Conservation (phyloP, 2,329 filamentous ascomycete genomes). For the Daldinia sp. region DNA sequence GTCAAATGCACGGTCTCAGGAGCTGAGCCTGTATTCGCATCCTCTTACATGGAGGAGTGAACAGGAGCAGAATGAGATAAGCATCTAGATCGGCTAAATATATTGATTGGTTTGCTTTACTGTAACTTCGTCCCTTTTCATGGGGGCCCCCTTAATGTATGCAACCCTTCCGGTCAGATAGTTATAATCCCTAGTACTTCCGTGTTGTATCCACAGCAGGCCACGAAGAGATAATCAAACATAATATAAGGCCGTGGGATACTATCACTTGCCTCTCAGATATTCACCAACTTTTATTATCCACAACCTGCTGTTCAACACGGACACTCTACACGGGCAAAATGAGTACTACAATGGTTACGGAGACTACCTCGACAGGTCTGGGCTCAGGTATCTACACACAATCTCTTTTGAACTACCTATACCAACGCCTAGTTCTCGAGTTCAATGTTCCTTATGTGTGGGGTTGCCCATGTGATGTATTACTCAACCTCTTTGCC, state of each 20-base stretch:
- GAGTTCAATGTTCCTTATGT: constrained; percentile 38
- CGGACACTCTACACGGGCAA: not conserved
- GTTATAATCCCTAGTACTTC: not conserved
- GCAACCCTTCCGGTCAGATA: not conserved
- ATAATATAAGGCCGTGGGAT: not conserved
- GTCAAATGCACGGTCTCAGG: not conserved
- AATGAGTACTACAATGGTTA: not conserved
- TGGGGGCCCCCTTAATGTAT: not conserved
- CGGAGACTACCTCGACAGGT: not conserved
- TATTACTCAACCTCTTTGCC: constrained; percentile 49
- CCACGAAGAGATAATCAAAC: not conserved
- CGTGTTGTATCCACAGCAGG: not conserved
- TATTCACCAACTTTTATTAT: not conserved
- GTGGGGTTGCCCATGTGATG: constrained; percentile 49
- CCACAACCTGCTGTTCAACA: not conserved
- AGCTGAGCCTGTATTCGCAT: not conserved
- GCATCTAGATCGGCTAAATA: not conserved
- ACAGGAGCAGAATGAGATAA: not conserved
- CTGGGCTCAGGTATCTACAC: constrained; percentile 1
- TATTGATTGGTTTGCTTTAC: not conserved
- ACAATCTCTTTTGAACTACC: not conserved
- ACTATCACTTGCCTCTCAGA: not conserved
- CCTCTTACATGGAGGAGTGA: not conserved
- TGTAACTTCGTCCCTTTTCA: not conserved
- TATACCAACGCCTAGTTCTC: not conserved